Percentiles rank a stretch among this genome's conserved stretches.
Evolutionary conservation across 2,329 filamentous ascomycete genomes (phyloP).

Genomic region (Penicillium glabrum): DNA sequence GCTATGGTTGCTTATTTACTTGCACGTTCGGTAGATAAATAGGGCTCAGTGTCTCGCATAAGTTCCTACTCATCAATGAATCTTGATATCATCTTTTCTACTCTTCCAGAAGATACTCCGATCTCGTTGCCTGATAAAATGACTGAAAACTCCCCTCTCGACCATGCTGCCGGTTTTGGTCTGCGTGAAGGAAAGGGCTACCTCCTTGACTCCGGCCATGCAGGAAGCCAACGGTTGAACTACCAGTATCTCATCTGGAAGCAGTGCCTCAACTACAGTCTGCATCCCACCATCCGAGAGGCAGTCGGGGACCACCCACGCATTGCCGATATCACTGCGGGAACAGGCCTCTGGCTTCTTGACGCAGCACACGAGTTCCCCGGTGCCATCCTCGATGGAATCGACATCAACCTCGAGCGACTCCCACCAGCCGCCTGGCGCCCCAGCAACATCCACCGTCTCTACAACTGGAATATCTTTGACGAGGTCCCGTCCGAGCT

Average conservation of each 20-base stretch:
- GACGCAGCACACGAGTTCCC: conserved; percentile 22
- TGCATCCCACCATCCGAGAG: conserved; percentile 27
- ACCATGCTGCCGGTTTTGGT: not conserved
- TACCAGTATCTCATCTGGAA: conserved; percentile 33
- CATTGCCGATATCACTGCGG: conserved; percentile 30
- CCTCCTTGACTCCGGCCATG: conserved; percentile 10
- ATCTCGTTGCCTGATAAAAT: not conserved
- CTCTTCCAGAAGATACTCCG: not conserved
- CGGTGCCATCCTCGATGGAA: conserved; percentile 19
- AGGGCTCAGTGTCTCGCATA: not conserved
- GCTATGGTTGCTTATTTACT: no score
- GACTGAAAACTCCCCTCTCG: not conserved
- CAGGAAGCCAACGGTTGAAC: conserved; percentile 19
- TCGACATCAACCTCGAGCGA: conserved; percentile 26
- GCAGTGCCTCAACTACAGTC: conserved; percentile 22
- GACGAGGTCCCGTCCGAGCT: not conserved
- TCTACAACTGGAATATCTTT: not conserved
- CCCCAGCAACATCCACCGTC: conserved; percentile 7
- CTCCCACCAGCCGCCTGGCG: conserved; percentile 14
- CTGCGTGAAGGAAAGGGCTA: conserved; percentile 9
- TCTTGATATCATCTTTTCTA: not conserved
- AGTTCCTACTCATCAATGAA: not conserved
- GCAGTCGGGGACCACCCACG: not conserved
- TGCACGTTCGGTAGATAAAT: not conserved
- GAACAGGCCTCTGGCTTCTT: conserved; percentile 29